phyloP scores from a whole-genome alignment of 2,329 filamentous ascomycete genomes.

The Neophaeococcomyces mojaviensis region DNA sequence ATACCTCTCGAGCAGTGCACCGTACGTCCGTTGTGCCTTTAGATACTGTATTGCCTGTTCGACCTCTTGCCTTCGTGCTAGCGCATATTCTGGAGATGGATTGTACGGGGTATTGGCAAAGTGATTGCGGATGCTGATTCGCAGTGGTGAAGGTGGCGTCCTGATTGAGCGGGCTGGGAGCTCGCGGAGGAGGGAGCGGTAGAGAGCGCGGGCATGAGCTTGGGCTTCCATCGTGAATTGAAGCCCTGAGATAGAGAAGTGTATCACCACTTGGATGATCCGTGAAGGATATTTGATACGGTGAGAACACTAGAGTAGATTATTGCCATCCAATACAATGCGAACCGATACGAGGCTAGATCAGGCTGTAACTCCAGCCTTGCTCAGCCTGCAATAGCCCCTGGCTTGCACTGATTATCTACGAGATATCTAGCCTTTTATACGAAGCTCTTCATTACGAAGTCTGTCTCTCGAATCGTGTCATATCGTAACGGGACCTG shows the following conservation, averaged over 20 bases:
- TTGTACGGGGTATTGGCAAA: constrained; percentile 39
- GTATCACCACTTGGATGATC: too few relatives aligned
- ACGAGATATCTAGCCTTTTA: too few relatives aligned
- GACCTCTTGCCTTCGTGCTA: constrained; percentile 44
- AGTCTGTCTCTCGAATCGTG: too few relatives aligned
- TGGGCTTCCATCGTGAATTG: constrained; percentile 32
- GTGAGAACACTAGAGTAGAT: too few relatives aligned
- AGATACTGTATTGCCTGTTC: constrained; percentile 76
- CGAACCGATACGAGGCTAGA: too few relatives aligned
- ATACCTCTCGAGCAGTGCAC: constrained; percentile 76
- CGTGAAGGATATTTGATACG: too few relatives aligned
- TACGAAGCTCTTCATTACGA: too few relatives aligned
- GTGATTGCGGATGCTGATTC: constrained; percentile 58
- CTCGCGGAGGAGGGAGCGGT: constrained; percentile 82
- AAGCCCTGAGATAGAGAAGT: too few relatives aligned
- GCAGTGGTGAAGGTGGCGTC: constrained; percentile 56
- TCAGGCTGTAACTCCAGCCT: too few relatives aligned
- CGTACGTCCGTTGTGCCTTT: constrained; percentile 76
- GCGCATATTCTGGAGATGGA: constrained; percentile 18
- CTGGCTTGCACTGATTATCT: too few relatives aligned
- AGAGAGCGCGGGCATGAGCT: constrained; percentile 63
- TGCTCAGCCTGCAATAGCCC: too few relatives aligned
- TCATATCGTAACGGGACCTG: neutral
- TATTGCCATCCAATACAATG: too few relatives aligned
- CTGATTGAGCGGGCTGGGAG: constrained; percentile 53